Evolutionary conservation across 2,329 filamentous ascomycete species (phyloP), one percentile per base, ranked within the genome.

Genomic region (Rasamsonia emersonii): DNA sequence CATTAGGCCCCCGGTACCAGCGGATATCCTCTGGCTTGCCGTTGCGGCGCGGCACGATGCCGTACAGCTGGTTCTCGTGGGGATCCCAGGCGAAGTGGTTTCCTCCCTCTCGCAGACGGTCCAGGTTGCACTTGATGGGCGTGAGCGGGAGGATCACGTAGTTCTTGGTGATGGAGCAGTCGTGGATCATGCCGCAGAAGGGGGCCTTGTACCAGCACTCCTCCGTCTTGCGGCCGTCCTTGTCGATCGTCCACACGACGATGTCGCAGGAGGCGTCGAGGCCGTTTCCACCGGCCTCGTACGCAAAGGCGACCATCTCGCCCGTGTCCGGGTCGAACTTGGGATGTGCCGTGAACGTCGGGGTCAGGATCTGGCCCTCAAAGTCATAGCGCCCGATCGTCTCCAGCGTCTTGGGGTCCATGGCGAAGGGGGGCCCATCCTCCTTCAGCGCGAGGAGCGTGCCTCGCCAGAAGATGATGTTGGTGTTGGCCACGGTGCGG

Each of bases 401-500:
- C 5, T 57, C 56, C 24, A 70, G 62, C 2, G 69, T 62, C 18
- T 67, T 61, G 0, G 52, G 46, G 33, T 71, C 59, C 28, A 66
- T 62, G 0, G 65, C 65, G 37, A 56, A 70, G 2, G 69, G 69
- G 4, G 69, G 71, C 9, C 68, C 64, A 16, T 63, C 61, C 2
- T 70, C 63, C 45, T 75, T 76, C 4, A 33, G 17, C 5, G 30
- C 30, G 15, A 33, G 30, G 35, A 76, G 44, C 32, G 68, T 62
- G 0, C 71, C 71, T 5, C 70, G 51, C 70, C 70, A 76, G 42
- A 71, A 74, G 1, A 68, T 59, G 24, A 76, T 58, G 39, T 77
- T 76, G 5, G 72, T 76, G 42, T 77, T 77, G 3, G 65, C 64
- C 0, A 71, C 70, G 0, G 70, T 75, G 14, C 71, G 56, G 24